A percentile compares a stretch with the other conserved stretches of the same genome.
Conservation (phyloP, 164 flowering plant genomes). For the Annona squamosa region DNA sequence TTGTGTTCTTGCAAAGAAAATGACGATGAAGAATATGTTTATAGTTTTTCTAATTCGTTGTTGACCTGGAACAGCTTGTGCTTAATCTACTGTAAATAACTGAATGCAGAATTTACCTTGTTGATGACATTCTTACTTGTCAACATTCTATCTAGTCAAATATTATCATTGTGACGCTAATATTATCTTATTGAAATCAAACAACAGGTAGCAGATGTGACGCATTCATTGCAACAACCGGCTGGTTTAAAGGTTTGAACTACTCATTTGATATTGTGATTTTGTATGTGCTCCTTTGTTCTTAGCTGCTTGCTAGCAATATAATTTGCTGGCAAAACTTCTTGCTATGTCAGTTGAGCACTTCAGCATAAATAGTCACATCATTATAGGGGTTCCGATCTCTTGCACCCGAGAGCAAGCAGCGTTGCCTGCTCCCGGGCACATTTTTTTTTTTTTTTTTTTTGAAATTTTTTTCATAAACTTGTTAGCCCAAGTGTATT, state of each 20-base stretch:
- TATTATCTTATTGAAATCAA: neutral
- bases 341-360: too few relatives aligned
- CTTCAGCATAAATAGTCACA: too few relatives aligned
- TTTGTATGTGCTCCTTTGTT: too few relatives aligned
- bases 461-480: too few relatives aligned
- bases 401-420: too few relatives aligned
- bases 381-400: too few relatives aligned
- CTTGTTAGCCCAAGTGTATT: too few relatives aligned
- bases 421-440: too few relatives aligned
- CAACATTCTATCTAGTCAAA: neutral
- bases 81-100: neutral
- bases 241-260: slow-evolving; percentile 74
- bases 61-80: neutral
- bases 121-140: neutral
- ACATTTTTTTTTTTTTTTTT: too few relatives aligned
- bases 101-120: neutral
- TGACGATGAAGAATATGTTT: neutral
- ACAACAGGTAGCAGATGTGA: slow-evolving; percentile 87
- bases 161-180: neutral
- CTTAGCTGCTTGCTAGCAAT: too few relatives aligned
- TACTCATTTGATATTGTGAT: neutral
- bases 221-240: slow-evolving; percentile 95
- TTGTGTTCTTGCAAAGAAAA: too few relatives aligned
- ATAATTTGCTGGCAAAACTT: too few relatives aligned
- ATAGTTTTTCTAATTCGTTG: neutral